Base-by-base conservation (phyloP, 2,329 filamentous ascomycete genomes). In the Neopestalotiopsis clavispora region DNA sequence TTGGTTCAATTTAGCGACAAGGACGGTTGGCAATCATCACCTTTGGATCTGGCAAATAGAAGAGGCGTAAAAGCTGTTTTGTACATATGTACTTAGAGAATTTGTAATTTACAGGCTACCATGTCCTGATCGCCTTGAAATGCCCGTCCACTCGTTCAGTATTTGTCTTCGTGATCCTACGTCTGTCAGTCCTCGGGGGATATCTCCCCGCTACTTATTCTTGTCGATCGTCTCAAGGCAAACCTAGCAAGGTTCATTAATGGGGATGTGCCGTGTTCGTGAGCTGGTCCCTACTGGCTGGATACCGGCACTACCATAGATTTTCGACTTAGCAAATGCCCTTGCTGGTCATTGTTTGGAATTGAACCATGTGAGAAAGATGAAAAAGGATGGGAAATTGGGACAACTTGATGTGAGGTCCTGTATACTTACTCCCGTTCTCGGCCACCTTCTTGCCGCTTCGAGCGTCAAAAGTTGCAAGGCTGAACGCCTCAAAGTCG, bases 401-500 rank as follows among this genome's bases (percentile, higher is more conserved):
- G 42, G 23, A 28, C 23, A 28, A 28, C 23, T 28, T 3, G 23
- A 28, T 28, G 23, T 10, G 34, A 17, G 13, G 13, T 17, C 45
- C 28, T 3, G 34, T 10, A 7, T 76, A 72, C 5, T 72, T 42
- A 72, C 74, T 76, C 10, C 79, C 79, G 34, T 77, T 77, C 70
- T 77, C 78, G 65, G 73, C 69, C 2, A 78, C 64, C 68, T 77
- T 77, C 60, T 72, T 74, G 14, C 78, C 78, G 30, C 74, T 74
- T 40, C 34, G 32, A 4, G 49, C 20, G 42, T 80, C 76, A 52
- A 80, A 81, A 0, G 78, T 75, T 3, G 77, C 74, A 59, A 79
- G 75, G 61, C 79, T 81, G 69, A 81, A 82, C 3, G 77, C 74
- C 57, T 77, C 76, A 62, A 74, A 77, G 65, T 81, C 80, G 32